Conservation (phyloP, 75 land plant genomes). For the Sequoia sempervirens region DNA sequence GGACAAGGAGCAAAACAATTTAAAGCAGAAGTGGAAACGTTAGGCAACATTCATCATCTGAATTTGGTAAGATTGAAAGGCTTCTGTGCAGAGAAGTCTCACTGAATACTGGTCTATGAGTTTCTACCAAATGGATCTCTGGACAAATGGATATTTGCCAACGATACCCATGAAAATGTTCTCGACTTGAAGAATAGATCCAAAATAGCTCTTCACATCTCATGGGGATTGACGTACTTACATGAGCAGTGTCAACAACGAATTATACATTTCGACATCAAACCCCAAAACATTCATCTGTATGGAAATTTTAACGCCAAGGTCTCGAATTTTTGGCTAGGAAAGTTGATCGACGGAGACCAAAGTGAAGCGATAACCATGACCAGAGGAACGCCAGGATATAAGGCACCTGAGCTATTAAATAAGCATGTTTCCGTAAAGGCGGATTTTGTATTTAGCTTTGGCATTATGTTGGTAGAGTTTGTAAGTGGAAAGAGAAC, state of each 20-base stretch:
- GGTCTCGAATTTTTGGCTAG: constrained; percentile 20
- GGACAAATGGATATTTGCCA: not conserved
- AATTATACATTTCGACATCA: constrained; percentile 25
- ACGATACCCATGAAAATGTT: not conserved
- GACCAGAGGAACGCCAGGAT: not conserved
- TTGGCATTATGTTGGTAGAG: constrained; percentile 17
- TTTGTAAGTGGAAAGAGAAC: constrained; percentile 13
- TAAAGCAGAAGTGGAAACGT: constrained; percentile 13
- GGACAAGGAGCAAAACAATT: not conserved
- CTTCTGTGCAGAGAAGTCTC: constrained; percentile 2
- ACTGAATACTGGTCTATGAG: not conserved
- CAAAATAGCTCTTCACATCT: not conserved
- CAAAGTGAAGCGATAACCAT: not conserved
- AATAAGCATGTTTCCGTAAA: constrained; percentile 7
- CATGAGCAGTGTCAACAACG: constrained; percentile 18
- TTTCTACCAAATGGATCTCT: not conserved
- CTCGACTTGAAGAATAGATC: not conserved
- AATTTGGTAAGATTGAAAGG: constrained; percentile 12
- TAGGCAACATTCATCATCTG: constrained; percentile 16
- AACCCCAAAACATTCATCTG: constrained; percentile 17
- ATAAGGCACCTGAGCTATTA: not conserved
- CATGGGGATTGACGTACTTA: constrained; percentile 21
- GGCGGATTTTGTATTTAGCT: constrained; percentile 24
- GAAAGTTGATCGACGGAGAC: constrained; percentile 15
- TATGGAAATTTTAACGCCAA: constrained; percentile 13